Evolutionary conservation across 371 early-diverging fungal species (phyloP).

Genomic region (Mucor piriformis): DNA sequence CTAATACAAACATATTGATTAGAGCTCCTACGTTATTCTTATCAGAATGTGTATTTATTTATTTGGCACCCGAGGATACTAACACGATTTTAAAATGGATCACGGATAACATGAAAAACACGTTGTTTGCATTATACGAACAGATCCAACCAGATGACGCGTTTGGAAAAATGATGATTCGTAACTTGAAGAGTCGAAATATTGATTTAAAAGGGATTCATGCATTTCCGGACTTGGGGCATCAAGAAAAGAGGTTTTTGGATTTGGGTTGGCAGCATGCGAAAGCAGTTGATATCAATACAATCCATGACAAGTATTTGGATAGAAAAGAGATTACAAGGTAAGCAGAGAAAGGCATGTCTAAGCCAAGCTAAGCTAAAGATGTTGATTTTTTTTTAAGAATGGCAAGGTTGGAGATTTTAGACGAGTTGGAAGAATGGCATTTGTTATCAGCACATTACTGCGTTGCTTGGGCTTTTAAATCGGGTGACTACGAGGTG

Average conservation of each 20-base stretch:
- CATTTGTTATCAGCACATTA: slow-evolving; percentile 83
- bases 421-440: slow-evolving; percentile 97
- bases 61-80: slow-evolving; percentile 70
- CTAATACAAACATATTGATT: neutral
- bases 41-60: slow-evolving; percentile 93
- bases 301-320: slow-evolving; percentile 62
- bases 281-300: slow-evolving; percentile 72
- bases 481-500: slow-evolving; percentile 24
- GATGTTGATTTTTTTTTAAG: slow-evolving; percentile 37
- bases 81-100: slow-evolving; percentile 75
- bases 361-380: too few species aligned
- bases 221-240: slow-evolving; percentile 72
- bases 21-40: slow-evolving; percentile 85
- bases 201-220: slow-evolving; percentile 78
- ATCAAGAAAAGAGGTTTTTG: slow-evolving; percentile 68
- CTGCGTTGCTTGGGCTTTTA: slow-evolving; percentile 82
- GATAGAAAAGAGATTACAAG: slow-evolving; percentile 53
- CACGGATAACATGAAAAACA: slow-evolving; percentile 46
- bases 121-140: slow-evolving; percentile 83
- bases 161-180: slow-evolving; percentile 92
- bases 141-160: slow-evolving; percentile 89
- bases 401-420: slow-evolving; percentile 77
- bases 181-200: slow-evolving; percentile 73
- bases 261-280: slow-evolving; percentile 67
- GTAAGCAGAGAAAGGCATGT: slow-evolving; percentile 32